These are phyloP conservation scores for Rhynchosporium secalis DNA, from an alignment of 2,329 filamentous ascomycete genomes.

Conservation along the genomic window DNA sequence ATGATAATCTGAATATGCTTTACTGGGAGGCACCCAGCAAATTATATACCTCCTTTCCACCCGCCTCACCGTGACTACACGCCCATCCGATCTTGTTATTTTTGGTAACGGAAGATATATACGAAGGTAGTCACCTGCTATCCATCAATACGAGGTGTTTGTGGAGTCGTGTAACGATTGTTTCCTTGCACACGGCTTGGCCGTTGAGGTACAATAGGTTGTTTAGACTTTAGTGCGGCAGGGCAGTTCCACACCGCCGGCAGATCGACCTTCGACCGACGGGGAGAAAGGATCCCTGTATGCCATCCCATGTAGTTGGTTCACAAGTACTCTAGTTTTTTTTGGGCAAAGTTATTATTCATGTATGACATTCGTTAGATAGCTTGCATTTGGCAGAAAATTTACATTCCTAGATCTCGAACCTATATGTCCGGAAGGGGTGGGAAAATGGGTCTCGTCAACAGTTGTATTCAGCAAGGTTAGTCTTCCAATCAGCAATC, in stretches of 20 bases:
- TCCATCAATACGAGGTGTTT: slow-evolving; percentile 5
- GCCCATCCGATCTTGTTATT: background rate
- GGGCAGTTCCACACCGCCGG: background rate
- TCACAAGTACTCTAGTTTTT: too few relatives aligned
- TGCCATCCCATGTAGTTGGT: background rate
- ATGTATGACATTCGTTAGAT: too few relatives aligned
- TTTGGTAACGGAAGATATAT: background rate
- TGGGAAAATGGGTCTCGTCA: too few relatives aligned
- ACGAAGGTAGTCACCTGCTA: background rate
- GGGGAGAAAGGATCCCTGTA: too few relatives aligned
- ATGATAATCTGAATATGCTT: too few relatives aligned
- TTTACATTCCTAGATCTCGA: too few relatives aligned
- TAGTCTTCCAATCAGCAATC: too few relatives aligned
- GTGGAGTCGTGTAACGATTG: slow-evolving; percentile 8
- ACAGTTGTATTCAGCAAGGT: too few relatives aligned
- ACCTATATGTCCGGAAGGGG: too few relatives aligned
- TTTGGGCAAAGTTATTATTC: too few relatives aligned
- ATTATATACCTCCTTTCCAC: background rate
- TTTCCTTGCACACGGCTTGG: background rate
- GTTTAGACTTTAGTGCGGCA: background rate
- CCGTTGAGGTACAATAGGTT: background rate
- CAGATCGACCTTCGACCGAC: background rate
- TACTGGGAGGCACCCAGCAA: background rate
- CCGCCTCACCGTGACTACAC: background rate
- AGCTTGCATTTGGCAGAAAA: too few relatives aligned